A percentile compares a stretch with the other conserved stretches of the same genome.
These are phyloP conservation scores for Hibiscus syriacus DNA, from an alignment of 345 rosid species.

Conservation along the genomic window DNA sequence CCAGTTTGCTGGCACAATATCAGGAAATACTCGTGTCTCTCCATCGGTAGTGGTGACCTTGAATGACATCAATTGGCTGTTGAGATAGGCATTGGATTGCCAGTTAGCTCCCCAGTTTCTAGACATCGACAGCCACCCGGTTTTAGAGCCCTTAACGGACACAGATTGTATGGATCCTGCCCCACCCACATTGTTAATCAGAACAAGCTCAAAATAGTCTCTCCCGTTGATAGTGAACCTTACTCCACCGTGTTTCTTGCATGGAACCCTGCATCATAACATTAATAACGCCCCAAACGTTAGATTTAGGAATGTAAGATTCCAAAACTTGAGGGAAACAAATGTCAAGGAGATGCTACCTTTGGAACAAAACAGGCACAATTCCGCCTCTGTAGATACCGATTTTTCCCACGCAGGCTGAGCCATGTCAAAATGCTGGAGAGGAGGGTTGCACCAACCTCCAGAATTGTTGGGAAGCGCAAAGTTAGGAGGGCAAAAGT, in stretches of 20 bases:
- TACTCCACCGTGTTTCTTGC: conserved; percentile 79
- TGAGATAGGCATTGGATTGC: conserved; percentile 80
- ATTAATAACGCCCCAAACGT: not conserved
- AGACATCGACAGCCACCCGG: conserved; percentile 75
- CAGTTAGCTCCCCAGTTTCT: conserved; percentile 95
- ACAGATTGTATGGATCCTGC: conserved; percentile 69
- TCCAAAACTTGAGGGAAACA: not conserved
- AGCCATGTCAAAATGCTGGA: conserved; percentile 89
- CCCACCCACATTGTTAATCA: conserved; percentile 64
- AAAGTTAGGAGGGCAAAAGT: conserved; percentile 71
- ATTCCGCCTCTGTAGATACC: conserved; percentile 81
- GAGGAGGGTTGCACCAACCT: conserved; percentile 99
- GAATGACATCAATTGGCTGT: conserved; percentile 77
- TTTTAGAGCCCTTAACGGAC: conserved; percentile 65
- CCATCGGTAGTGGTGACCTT: conserved; percentile 67
- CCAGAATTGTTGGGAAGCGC: conserved; percentile 67
- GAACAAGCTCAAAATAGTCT: conserved; percentile 75
- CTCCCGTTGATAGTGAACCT: conserved; percentile 81
- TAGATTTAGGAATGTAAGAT: not conserved
- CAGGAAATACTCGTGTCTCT: conserved; percentile 31
- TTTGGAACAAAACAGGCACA: conserved; percentile 72
- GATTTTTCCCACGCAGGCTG: conserved; percentile 89
- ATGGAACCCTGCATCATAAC: conserved; percentile 58
- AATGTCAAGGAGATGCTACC: conserved; percentile 23
- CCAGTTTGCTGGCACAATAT: conserved; percentile 65